A percentile compares a stretch with the other conserved stretches of the same genome.
phyloP scores from a whole-genome alignment of 1,139 yeast genomes.

The Suhomyces wounanorum region DNA sequence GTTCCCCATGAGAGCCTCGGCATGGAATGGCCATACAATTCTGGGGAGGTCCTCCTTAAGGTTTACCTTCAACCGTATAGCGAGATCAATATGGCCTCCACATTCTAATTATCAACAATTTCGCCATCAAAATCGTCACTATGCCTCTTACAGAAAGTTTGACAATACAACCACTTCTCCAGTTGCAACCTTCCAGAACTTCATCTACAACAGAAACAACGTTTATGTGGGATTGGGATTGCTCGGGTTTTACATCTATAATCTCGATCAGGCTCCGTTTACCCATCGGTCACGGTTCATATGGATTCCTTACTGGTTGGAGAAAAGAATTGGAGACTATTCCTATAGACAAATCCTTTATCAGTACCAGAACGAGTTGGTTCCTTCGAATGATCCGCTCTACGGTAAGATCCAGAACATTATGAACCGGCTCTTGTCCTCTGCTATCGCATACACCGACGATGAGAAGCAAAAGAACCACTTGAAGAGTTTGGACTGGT shows the following conservation, averaged over 20 bases:
- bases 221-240: conserved; percentile 15
- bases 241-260: conserved; percentile 55
- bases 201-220: conserved; percentile 15
- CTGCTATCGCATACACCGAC: conserved; percentile 44
- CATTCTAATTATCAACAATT: background rate
- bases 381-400: conserved; percentile 57
- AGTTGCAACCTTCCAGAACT: background rate
- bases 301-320: conserved; percentile 71
- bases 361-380: conserved; percentile 47
- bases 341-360: conserved; percentile 62
- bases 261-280: conserved; percentile 81
- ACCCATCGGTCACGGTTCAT: conserved; percentile 74
- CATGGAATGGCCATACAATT: background rate
- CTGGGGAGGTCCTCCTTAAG: background rate
- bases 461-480: conserved; percentile 37
- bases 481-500: conserved; percentile 62
- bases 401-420: conserved; percentile 57
- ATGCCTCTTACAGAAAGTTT: conserved; percentile 17
- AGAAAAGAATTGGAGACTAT: conserved; percentile 64
- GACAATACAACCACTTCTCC: conserved; percentile 10
- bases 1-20: background rate
- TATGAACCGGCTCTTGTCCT: conserved; percentile 64
- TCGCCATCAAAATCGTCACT: background rate
- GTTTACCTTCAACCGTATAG: background rate
- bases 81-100: background rate